These are phyloP conservation scores for Phytophthora tentaculata DNA, from an alignment of 352 stramenopile species.

Conservation along the genomic window DNA sequence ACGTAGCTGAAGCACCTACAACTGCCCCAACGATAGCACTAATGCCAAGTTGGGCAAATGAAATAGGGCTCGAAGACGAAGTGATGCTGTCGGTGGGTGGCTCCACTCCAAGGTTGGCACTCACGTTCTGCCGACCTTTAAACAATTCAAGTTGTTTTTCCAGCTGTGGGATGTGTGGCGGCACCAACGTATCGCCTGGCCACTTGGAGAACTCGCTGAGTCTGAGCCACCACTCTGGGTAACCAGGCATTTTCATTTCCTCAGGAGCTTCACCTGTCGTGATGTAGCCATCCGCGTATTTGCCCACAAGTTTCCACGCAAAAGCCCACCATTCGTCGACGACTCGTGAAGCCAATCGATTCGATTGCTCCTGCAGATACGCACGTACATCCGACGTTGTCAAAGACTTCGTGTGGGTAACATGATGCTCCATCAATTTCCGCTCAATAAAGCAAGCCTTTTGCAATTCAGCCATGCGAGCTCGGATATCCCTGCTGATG, in stretches of 20 bases:
- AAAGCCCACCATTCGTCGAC: conserved; percentile 75
- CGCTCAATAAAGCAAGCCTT: conserved; percentile 41
- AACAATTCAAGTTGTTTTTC: conserved; percentile 50
- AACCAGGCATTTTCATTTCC: conserved; percentile 67
- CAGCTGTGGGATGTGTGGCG: conserved; percentile 42
- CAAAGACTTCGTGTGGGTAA: conserved; percentile 20
- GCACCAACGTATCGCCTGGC: conserved; percentile 66
- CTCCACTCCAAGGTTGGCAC: conserved; percentile 9
- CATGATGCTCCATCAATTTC: conserved; percentile 34
- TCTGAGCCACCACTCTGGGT: conserved; percentile 71
- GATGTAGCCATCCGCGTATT: conserved; percentile 80
- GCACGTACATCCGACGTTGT: conserved; percentile 14
- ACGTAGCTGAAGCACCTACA: conserved; percentile 39
- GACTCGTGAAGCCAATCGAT: conserved; percentile 58
- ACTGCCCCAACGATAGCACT: conserved; percentile 39
- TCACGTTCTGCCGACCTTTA: conserved; percentile 37
- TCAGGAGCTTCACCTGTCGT: conserved; percentile 62
- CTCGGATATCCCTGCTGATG: conserved; percentile 73
- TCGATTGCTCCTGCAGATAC: conserved; percentile 54
- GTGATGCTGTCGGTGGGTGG: conserved; percentile 4
- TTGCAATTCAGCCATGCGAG: conserved; percentile 48
- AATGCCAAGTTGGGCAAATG: conserved; percentile 35
- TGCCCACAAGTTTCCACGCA: conserved; percentile 74
- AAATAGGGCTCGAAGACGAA: conserved; percentile 15
- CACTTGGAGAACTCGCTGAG: conserved; percentile 68